Base-by-base conservation (phyloP, 306 rosid species). In the Malus sieversii region DNA sequence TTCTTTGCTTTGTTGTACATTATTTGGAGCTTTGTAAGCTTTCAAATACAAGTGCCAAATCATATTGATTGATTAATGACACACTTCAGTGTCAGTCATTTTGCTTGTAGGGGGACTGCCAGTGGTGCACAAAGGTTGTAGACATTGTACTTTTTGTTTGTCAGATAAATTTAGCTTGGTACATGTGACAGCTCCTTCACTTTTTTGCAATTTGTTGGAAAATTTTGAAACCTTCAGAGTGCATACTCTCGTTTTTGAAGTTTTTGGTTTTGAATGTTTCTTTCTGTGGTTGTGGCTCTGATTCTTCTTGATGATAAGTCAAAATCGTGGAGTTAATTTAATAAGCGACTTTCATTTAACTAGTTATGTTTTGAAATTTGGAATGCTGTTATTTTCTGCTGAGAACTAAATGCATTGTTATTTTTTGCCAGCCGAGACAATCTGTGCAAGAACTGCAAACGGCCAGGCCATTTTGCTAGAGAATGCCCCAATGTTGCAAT, bases 401-500 rank as follows among this genome's bases (percentile, higher is more conserved):
- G 16, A 4, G 16, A 27, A 20, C 57, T 78, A 61, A 83, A 62
- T 68, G 23, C 65, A 27, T 20, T 76, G 38, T 70, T 68, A 20
- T 76, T 81, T 68, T 83, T 71, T 82, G 53, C 79, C 91, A 90
- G 98, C 88, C 96, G 97, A 77, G 98, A 95, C 89, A 88, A 88
- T 85, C 87, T 92, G 76, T 95, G 98, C 90, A 95, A 95, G 91
- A 95, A 95, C 83, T 95, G 98, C 88, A 95, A 92, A 87, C 90
- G 97, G 71, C 98, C 98, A 0, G 98, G 98, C 76, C 98, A 95
- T 84, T 95, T 66, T 89, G 98, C 98, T 46, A 85, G 98, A 76
- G 98, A 95, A 75, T 95, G 98, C 80, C 98, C 97, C n/a, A 92
- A 92, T 86, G 98, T 92, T 60, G 98, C 97, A 74, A 84, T 95